Conservation (phyloP, 805 yeast species). For the Wickerhamomyces mucosus region DNA sequence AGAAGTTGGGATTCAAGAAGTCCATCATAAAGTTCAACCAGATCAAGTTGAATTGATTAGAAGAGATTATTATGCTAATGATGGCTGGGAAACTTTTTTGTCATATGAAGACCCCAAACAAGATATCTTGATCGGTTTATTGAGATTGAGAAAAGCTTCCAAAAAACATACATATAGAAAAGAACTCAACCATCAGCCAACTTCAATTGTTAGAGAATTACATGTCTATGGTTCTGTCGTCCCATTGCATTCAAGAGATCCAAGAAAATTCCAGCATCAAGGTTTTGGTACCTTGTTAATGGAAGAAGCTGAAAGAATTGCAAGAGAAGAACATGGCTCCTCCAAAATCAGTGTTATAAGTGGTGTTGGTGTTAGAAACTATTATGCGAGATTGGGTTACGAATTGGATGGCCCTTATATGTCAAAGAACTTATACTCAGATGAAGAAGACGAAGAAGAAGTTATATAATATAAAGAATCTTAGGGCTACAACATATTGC, state of each 20-base stretch:
- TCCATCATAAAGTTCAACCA: constrained; percentile 92
- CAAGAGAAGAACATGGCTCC: constrained; percentile 91
- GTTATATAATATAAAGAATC: too few species aligned
- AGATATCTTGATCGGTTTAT: constrained; percentile 86
- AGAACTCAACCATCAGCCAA: constrained; percentile 74
- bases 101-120: constrained; percentile 96
- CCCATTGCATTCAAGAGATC: constrained; percentile 92
- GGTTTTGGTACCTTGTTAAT: constrained; percentile 94
- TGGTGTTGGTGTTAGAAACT: constrained; percentile 96
- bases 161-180: constrained; percentile 85
- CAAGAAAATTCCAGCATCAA: constrained; percentile 97
- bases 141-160: constrained; percentile 81
- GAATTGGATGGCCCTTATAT: constrained; percentile 91
- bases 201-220: constrained; percentile 91
- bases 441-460: not conserved
- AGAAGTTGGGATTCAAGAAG: constrained; percentile 98
- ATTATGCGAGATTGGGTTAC: constrained; percentile 88
- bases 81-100: constrained; percentile 97
- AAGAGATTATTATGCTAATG: constrained; percentile 94
- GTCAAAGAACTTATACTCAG: constrained; percentile 50
- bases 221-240: constrained; percentile 98
- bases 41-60: constrained; percentile 94
- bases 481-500: too few species aligned
- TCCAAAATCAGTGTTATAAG: constrained; percentile 86
- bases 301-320: constrained; percentile 98